Conservation (phyloP, 148 eudicot genomes). For the Chenopodium suecicum region DNA sequence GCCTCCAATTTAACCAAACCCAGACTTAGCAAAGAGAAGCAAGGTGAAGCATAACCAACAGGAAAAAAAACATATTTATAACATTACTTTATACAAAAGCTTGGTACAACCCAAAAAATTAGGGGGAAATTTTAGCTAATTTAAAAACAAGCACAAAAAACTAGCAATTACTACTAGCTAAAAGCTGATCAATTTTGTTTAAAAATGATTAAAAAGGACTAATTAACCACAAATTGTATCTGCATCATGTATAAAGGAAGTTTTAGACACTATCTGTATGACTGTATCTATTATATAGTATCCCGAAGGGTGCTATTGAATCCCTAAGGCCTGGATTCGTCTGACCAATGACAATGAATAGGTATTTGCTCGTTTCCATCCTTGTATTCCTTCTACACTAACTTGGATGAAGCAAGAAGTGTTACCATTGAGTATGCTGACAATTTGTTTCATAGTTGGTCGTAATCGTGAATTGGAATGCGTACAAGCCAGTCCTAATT, state of each 20-base stretch:
- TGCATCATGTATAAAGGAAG: too few relatives aligned
- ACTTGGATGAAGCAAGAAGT: constrained; percentile 48
- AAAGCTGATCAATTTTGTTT: neutral
- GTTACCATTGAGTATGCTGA: constrained; percentile 74
- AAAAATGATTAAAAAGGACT: neutral
- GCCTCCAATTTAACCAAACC: too few relatives aligned
- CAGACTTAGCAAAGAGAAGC: too few relatives aligned
- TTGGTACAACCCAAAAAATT: too few relatives aligned
- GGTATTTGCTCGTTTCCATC: constrained; percentile 72
- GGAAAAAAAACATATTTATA: too few relatives aligned
- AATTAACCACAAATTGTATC: constrained; percentile 12
- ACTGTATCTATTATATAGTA: neutral
- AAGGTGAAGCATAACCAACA: too few relatives aligned
- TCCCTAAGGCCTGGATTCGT: constrained; percentile 84
- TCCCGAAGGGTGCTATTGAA: constrained; percentile 40
- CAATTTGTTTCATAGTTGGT: constrained; percentile 78
- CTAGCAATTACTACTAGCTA: neutral
- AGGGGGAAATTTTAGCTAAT: too few relatives aligned
- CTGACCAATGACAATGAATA: constrained; percentile 57
- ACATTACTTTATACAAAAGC: too few relatives aligned
- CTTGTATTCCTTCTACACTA: constrained; percentile 50
- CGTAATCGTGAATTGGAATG: constrained; percentile 56
- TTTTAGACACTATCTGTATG: too few relatives aligned
- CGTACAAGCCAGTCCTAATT: constrained; percentile 81
- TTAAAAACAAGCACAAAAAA: too few relatives aligned